phyloP scores from a whole-genome alignment of 495 filamentous ascomycete genomes.

The Monascus purpureus region DNA sequence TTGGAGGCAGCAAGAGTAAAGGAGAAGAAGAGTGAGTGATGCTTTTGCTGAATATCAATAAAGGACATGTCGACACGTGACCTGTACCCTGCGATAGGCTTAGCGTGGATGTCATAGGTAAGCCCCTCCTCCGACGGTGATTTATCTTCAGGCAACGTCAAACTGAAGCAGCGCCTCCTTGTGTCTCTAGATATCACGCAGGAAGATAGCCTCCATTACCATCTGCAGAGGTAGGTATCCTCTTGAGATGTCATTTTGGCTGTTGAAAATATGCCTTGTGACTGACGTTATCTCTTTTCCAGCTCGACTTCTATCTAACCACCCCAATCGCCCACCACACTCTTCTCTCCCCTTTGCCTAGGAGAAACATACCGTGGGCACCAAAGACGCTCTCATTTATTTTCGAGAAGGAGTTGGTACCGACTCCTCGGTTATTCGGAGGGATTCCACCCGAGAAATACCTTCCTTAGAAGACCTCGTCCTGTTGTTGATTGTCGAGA shows the following conservation, averaged over 20 bases:
- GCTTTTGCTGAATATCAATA: background rate
- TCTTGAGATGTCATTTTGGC: no score
- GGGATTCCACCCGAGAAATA: background rate
- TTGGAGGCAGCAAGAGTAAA: no score
- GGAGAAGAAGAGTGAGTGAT: background rate
- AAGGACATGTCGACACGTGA: constrained; percentile 19
- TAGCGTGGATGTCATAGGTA: constrained; percentile 30
- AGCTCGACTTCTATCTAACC: no score
- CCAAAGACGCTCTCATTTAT: no score
- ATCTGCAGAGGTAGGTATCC: no score
- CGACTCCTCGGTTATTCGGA: constrained; percentile 1
- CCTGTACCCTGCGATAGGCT: constrained; percentile 14
- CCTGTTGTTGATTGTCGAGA: constrained; percentile 1
- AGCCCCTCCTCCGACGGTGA: no score
- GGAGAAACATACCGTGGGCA: no score
- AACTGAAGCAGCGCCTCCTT: background rate
- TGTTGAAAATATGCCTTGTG: no score
- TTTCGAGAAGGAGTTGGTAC: no score
- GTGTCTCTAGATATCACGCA: background rate
- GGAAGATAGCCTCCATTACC: no score
- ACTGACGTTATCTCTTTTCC: no score
- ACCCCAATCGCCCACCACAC: constrained; percentile 1
- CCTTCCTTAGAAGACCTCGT: constrained; percentile 1
- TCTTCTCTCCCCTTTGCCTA: background rate
- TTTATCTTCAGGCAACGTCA: constrained; percentile 1